Percentiles rank a stretch among this genome's conserved stretches.
These are phyloP conservation scores for Graphilbum ipis-grandicollis DNA, from an alignment of 2,329 filamentous ascomycete genomes.

Conservation along the genomic window DNA sequence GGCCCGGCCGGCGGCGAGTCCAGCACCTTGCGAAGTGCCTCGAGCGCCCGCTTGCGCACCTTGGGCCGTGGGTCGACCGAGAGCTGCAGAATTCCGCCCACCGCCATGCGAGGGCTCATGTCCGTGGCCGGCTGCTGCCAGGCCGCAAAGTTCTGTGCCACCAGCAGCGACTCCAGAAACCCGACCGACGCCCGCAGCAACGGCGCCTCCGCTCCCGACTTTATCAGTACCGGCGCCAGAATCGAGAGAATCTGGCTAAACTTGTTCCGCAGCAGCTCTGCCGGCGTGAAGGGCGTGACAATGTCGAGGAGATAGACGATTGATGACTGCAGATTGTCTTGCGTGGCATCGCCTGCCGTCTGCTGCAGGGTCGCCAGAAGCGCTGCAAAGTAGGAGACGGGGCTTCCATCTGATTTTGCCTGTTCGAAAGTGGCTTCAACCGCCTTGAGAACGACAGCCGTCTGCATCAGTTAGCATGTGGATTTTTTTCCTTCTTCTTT, in stretches of 20 bases:
- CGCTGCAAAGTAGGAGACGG: slow-evolving; percentile 93
- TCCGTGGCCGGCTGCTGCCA: slow-evolving; percentile 78
- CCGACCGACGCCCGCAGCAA: slow-evolving; percentile 78
- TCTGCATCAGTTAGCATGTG: slow-evolving; percentile 35
- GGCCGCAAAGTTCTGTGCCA: slow-evolving; percentile 71
- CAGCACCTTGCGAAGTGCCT: slow-evolving; percentile 69
- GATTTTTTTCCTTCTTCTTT: no score
- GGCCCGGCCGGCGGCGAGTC: slow-evolving; percentile 78
- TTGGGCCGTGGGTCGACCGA: slow-evolving; percentile 81
- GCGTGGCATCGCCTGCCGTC: slow-evolving; percentile 51
- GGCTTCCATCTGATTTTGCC: slow-evolving; percentile 65
- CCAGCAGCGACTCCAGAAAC: slow-evolving; percentile 76
- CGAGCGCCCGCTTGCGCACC: slow-evolving; percentile 82
- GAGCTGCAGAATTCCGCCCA: slow-evolving; percentile 71
- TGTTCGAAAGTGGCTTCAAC: slow-evolving; percentile 86
- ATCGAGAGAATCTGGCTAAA: slow-evolving; percentile 84
- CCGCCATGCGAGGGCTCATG: slow-evolving; percentile 70
- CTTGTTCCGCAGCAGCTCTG: slow-evolving; percentile 78
- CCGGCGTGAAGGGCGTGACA: slow-evolving; percentile 68
- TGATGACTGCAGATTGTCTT: slow-evolving; percentile 68
- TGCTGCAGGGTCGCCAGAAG: slow-evolving; percentile 74
- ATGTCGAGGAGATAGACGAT: slow-evolving; percentile 93
- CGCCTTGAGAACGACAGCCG: slow-evolving; percentile 70
- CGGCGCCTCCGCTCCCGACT: slow-evolving; percentile 70
- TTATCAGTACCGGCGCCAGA: slow-evolving; percentile 67